phyloP scores from a whole-genome alignment of 179 eudicot species.

The Kewa caespitosa region DNA sequence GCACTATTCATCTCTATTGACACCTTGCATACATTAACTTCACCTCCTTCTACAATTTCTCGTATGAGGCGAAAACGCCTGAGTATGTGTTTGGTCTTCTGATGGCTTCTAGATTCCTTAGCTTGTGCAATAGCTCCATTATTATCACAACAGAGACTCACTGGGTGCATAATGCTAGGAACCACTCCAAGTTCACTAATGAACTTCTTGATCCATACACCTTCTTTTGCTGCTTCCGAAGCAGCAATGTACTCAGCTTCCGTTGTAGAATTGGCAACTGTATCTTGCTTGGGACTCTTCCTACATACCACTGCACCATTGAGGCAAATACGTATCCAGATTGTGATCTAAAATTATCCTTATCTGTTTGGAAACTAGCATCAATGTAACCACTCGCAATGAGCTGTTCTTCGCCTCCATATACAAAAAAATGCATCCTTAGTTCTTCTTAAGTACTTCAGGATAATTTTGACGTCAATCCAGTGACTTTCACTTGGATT shows the following conservation, averaged over 20 bases:
- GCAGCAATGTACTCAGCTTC: neutral
- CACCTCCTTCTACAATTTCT: constrained; percentile 7
- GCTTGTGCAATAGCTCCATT: constrained; percentile 9
- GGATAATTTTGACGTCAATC: neutral
- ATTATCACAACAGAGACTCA: constrained; percentile 1
- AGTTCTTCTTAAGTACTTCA: constrained; percentile 7
- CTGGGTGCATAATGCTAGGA: neutral
- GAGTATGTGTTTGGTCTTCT: constrained; percentile 14
- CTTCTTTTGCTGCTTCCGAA: neutral
- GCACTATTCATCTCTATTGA: neutral
- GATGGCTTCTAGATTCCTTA: constrained; percentile 19
- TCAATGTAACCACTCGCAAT: neutral
- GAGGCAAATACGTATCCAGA: neutral
- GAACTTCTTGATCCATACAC: constrained; percentile 7
- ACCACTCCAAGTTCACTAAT: neutral
- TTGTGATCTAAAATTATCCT: neutral
- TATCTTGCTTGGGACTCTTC: constrained; percentile 4
- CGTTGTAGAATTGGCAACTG: neutral
- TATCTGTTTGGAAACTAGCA: neutral
- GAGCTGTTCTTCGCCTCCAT: neutral
- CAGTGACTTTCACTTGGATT: constrained; percentile 3
- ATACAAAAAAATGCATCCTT: neutral
- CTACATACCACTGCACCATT: neutral
- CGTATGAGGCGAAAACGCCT: constrained; percentile 9
- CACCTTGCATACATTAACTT: neutral